Evolutionary conservation across 495 filamentous ascomycete species (phyloP).

Genomic region (Penicillium paxilli): DNA sequence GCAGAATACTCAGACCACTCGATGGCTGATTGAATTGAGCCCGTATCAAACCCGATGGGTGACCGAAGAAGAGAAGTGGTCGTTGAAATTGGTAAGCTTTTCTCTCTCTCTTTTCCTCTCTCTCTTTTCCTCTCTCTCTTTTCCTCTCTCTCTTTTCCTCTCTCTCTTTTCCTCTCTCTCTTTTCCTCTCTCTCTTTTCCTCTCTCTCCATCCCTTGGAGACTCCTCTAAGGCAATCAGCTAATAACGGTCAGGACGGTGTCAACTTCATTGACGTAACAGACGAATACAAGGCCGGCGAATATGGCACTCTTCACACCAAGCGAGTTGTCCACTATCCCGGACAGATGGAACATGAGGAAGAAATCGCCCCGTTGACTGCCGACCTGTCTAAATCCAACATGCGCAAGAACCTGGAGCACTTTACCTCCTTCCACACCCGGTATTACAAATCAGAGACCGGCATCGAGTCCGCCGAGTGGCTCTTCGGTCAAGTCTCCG

Average conservation of each 20-base stretch:
- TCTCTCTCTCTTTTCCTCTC: neutral
- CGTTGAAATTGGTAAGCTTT: conserved; percentile 72
- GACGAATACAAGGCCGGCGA: conserved; percentile 47
- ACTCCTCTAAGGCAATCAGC: too few relatives aligned
- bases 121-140: neutral
- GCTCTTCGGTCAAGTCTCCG: conserved; percentile 75
- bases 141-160: neutral
- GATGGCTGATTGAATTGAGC: conserved; percentile 80
- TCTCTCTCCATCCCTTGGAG: neutral
- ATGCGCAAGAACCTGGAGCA: conserved; percentile 77
- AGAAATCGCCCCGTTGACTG: conserved; percentile 65
- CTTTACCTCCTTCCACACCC: conserved; percentile 81
- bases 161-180: neutral
- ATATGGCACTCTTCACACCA: conserved; percentile 30
- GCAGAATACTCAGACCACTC: conserved; percentile 40
- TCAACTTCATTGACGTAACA: conserved; percentile 95
- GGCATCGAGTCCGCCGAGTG: conserved; percentile 88
- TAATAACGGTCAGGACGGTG: conserved; percentile 60
- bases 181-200: neutral
- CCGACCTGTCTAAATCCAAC: conserved; percentile 68
- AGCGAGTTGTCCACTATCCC: conserved; percentile 58
- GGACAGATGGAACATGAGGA: conserved; percentile 62
- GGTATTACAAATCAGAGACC: conserved; percentile 85
- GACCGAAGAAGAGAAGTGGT: conserved; percentile 94
- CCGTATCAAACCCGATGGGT: conserved; percentile 85